Evolutionary conservation across 306 rosid species (phyloP).

Genomic region (Begonia masoniana): DNA sequence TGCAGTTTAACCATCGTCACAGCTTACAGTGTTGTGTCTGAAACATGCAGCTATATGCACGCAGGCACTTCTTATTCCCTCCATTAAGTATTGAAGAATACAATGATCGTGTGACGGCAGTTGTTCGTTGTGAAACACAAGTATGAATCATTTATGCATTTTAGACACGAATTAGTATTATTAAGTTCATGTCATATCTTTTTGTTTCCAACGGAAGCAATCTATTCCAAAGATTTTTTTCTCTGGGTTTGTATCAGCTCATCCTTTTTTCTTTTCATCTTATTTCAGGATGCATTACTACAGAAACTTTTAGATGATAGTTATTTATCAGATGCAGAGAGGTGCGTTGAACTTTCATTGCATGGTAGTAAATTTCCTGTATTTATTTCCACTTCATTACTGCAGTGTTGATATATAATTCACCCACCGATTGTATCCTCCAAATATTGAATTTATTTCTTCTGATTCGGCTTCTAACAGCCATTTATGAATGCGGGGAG

Average conservation of each 20-base stretch:
- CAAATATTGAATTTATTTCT: no score
- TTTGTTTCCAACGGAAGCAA: no score
- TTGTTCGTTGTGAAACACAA: conserved; percentile 94
- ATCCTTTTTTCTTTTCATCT: conserved; percentile 4
- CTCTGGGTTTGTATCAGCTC: background rate
- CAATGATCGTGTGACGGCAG: conserved; percentile 76
- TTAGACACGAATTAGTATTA: background rate
- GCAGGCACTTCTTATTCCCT: conserved; percentile 90
- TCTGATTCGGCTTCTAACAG: no score
- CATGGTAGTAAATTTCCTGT: conserved; percentile 2
- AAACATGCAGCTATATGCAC: conserved; percentile 78
- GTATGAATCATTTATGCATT: conserved; percentile 24
- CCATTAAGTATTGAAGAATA: conserved; percentile 69
- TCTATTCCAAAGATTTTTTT: no score
- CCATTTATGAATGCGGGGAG: no score
- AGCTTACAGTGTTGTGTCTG: conserved; percentile 11
- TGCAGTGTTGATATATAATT: background rate
- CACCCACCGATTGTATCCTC: no score
- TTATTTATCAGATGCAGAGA: conserved; percentile 67
- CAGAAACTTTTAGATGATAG: conserved; percentile 54
- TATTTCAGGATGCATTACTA: conserved; percentile 69
- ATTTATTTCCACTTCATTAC: background rate
- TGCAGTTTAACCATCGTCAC: background rate
- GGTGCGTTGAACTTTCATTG: conserved; percentile 32
- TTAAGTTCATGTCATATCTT: no score